Evolutionary conservation across 1,139 yeast species (phyloP), one percentile per base, ranked within the genome.

Genomic region (Saccharomyces hybrid): DNA sequence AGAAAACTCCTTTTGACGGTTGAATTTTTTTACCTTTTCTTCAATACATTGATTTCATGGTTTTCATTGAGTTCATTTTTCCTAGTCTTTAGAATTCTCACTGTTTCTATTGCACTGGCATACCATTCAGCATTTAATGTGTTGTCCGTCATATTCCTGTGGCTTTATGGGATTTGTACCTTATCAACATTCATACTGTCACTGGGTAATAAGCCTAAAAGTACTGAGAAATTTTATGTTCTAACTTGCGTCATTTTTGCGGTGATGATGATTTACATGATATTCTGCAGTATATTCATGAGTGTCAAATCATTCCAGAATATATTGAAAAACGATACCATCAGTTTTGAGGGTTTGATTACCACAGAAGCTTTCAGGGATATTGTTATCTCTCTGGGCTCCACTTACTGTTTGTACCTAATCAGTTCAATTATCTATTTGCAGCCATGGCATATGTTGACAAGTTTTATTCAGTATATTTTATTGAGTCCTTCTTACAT

Each of bases 361-460:
- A 73, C 81, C n/a, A 66, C 68, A 51, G 78, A 81, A 62, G 72
- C 81, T 1, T 85, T 93, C 71, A 76, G 98, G 60, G 96, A 93
- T 67, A 77, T 93, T 70, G 80, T 91, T 41, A 83, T 93, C n/a
- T 89, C 97, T 8, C 78, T 90, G 64, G 79, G 82, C 14, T 86
- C 96, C 2, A 93, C 99, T 0, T 91, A 90, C 69, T 80, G 84
- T 3, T 77, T 93, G 46, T 93, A 93, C 69, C 76, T 89, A 56
- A 66, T 88, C 29, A 88, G 93, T 5, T 88, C 97, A 7, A 63
- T 89, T 28, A 69, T 89, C 38, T 90, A 89, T 68, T 72, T 91
- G 66, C 97, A 93, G 64, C 97, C 98, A 53, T 90, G 96, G 98
- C 99, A 93, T 66, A 84, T 89, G 81, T 50, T 91, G 49, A 86